Percentiles rank a stretch among this genome's conserved stretches.
phyloP scores from a whole-genome alignment of 208 protist species.

The Acanthamoeba triangularis region DNA sequence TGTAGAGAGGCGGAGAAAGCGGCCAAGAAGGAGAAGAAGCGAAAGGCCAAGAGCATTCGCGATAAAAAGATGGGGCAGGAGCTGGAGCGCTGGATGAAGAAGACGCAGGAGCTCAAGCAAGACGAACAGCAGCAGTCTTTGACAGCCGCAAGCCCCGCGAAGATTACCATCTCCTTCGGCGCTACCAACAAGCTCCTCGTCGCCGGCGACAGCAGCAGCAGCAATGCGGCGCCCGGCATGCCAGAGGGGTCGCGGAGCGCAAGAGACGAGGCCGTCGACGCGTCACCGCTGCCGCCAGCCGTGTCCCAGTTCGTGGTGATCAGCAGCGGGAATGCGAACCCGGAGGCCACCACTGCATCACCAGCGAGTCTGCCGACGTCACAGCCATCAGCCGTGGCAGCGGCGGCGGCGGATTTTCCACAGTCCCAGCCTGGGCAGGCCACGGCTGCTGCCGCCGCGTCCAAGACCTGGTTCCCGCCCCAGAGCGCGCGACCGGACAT shows the following conservation, averaged over 20 bases:
- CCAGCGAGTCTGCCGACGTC: not conserved
- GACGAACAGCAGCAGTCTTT: not conserved
- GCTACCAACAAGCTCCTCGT: not conserved
- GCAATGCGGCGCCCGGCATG: not conserved
- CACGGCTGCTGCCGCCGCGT: not conserved
- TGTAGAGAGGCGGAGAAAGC: not conserved
- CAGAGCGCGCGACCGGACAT: not conserved
- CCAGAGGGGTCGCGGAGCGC: not conserved
- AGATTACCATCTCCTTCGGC: slow-evolving; percentile 58
- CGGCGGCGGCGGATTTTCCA: not conserved
- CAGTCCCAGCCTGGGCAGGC: too few species aligned
- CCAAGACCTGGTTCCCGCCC: not conserved
- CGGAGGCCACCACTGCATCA: not conserved
- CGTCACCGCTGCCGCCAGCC: not conserved
- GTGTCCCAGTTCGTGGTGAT: not conserved
- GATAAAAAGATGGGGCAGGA: slow-evolving; percentile 68
- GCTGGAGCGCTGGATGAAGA: slow-evolving; percentile 70
- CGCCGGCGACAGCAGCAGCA: not conserved
- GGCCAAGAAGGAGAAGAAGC: slow-evolving; percentile 58
- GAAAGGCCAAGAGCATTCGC: not conserved
- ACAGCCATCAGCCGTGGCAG: not conserved
- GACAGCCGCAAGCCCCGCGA: not conserved
- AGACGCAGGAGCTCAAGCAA: slow-evolving; percentile 66
- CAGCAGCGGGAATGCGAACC: not conserved
- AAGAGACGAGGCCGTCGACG: not conserved